Evolutionary conservation across 805 yeast genomes (phyloP).

Genomic region (Candida saitoana): DNA sequence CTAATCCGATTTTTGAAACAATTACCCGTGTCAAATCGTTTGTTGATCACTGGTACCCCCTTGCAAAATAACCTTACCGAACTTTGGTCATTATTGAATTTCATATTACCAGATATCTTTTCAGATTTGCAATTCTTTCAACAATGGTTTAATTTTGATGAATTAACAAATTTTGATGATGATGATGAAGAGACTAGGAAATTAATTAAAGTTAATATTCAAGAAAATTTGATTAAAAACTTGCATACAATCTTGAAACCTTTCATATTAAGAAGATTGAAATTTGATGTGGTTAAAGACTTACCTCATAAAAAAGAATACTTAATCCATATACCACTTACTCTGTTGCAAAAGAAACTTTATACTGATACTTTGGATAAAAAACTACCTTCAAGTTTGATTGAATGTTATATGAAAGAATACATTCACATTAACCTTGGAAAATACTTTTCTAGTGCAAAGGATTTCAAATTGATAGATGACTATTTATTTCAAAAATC

Average conservation of each 20-base stretch:
- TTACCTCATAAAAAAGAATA: constrained; percentile 91
- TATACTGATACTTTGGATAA: constrained; percentile 51
- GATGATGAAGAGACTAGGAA: constrained; percentile 43
- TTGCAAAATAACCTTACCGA: constrained; percentile 87
- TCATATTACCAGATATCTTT: constrained; percentile 88
- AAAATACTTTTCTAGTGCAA: constrained; percentile 5
- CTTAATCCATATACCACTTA: constrained; percentile 66
- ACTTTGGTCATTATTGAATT: constrained; percentile 87
- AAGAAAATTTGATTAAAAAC: constrained; percentile 58
- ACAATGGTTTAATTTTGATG: constrained; percentile 88
- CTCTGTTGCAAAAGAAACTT: constrained; percentile 58
- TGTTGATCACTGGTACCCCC: constrained; percentile 93
- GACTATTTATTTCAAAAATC: constrained; percentile 39
- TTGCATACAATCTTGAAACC: constrained; percentile 88
- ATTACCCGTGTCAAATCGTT: constrained; percentile 63
- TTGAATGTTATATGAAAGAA: constrained; percentile 48
- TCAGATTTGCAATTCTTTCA: constrained; percentile 86
- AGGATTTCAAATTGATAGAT: constrained; percentile 29
- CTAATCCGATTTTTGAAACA: constrained; percentile 68
- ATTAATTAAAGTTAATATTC: constrained; percentile 53
- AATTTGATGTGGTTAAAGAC: constrained; percentile 61
- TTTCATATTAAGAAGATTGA: constrained; percentile 76
- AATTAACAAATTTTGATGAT: constrained; percentile 33
- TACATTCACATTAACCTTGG: constrained; percentile 40
- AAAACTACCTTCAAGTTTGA: constrained; percentile 40